These are phyloP conservation scores for Solanum gracilifrons DNA, from an alignment of 257 asterid species.

Conservation along the genomic window DNA sequence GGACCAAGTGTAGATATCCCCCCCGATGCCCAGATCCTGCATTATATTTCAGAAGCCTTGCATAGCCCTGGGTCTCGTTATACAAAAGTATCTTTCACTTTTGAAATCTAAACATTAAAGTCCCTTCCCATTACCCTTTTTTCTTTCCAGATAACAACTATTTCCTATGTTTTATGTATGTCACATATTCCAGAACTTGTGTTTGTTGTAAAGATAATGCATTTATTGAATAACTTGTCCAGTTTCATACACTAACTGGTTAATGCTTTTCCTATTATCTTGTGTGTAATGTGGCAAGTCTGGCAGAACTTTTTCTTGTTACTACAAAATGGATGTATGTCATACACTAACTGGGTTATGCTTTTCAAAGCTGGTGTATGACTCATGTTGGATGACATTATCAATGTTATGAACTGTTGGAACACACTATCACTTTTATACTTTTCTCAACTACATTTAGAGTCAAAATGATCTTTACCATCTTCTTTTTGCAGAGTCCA, in stretches of 20 bases:
- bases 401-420: background rate
- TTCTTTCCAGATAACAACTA: background rate
- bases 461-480: background rate
- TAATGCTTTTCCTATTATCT: background rate
- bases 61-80: background rate
- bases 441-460: background rate
- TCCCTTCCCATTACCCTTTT: background rate
- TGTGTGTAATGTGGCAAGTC: background rate
- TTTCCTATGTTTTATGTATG: background rate
- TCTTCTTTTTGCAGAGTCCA: constrained; percentile 69
- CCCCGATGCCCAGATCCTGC: background rate
- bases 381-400: background rate
- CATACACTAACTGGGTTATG: background rate
- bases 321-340: background rate
- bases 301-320: background rate
- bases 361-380: background rate
- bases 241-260: background rate
- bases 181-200: background rate
- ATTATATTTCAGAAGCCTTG: background rate
- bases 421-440: background rate
- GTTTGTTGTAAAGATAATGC: background rate
- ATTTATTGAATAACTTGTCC: background rate
- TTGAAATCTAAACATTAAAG: background rate
- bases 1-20: background rate
- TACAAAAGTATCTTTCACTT: background rate